These are phyloP conservation scores for Ceratocystis albifundus DNA, from an alignment of 2,329 filamentous ascomycete species.

Conservation along the genomic window DNA sequence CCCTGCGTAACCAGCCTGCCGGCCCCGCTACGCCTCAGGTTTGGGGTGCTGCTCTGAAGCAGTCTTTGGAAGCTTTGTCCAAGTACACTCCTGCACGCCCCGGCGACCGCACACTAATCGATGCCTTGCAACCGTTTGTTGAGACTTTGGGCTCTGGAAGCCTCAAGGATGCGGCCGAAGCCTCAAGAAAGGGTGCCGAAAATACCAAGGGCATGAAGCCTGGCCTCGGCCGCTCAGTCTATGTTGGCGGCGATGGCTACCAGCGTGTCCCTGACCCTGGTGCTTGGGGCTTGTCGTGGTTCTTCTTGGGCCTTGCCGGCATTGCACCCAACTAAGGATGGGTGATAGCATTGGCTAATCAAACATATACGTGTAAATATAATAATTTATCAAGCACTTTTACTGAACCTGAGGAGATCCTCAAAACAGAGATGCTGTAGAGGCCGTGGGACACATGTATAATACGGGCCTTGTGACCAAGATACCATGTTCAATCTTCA, in stretches of 20 bases:
- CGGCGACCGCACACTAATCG: conserved; percentile 81
- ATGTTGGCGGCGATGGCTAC: conserved; percentile 37
- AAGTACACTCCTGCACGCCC: conserved; percentile 82
- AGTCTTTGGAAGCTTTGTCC: conserved; percentile 57
- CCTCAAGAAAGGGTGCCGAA: conserved; percentile 63
- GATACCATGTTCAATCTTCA: conserved; percentile 28
- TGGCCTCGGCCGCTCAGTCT: conserved; percentile 53
- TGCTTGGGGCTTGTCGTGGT: conserved; percentile 61
- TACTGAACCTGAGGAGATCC: neutral
- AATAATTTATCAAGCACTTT: neutral
- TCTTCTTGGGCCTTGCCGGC: conserved; percentile 65
- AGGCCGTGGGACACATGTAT: neutral
- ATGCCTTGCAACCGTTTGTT: conserved; percentile 82
- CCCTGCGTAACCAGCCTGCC: conserved; percentile 36
- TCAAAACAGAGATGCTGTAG: neutral
- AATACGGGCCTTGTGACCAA: conserved; percentile 4
- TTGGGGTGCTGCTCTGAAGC: conserved; percentile 56
- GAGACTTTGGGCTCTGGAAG: conserved; percentile 56
- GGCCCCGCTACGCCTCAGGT: conserved; percentile 34
- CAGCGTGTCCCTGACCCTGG: conserved; percentile 51
- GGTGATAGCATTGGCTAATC: neutral
- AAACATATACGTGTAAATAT: conserved; percentile 7
- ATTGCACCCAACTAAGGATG: conserved; percentile 1
- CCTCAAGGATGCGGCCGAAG: conserved; percentile 60
- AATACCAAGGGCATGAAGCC: conserved; percentile 87